Conservation (phyloP, 202 grass and related monocot genomes). For the Miscanthus sacchariflorus region DNA sequence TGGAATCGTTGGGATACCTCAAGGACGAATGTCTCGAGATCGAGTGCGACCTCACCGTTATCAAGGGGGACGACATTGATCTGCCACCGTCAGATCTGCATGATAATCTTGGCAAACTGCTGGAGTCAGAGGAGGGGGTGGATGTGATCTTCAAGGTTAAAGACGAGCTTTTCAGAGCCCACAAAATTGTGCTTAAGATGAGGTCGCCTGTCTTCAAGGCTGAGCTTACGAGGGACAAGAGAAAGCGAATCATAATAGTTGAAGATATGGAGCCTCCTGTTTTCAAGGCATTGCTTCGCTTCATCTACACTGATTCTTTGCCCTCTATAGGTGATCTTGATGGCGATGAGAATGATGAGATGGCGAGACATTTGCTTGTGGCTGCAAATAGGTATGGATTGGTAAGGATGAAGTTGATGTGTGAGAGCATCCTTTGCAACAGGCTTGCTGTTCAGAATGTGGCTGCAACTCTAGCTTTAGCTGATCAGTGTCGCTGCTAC, state of each 20-base stretch:
- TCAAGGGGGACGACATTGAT: not conserved
- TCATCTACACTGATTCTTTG: slow-evolving; percentile 43
- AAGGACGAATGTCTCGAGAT: slow-evolving; percentile 5
- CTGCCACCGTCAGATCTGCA: not conserved
- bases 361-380: slow-evolving; percentile 32
- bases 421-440: slow-evolving; percentile 14
- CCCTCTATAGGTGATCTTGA: not conserved
- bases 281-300: slow-evolving; percentile 33
- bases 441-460: not conserved
- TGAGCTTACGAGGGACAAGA: not conserved
- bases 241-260: not conserved
- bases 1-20: not conserved
- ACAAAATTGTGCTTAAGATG: slow-evolving; percentile 26
- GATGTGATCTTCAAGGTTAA: slow-evolving; percentile 19
- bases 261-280: slow-evolving; percentile 21
- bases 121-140: not conserved
- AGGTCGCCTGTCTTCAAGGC: slow-evolving; percentile 22
- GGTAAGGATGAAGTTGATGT: slow-evolving; percentile 23
- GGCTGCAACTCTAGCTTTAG: not conserved
- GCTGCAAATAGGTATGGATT: slow-evolving; percentile 16
- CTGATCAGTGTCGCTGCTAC: slow-evolving; percentile 20
- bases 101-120: not conserved
- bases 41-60: slow-evolving; percentile 16
- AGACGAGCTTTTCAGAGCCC: not conserved
- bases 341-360: not conserved